phyloP scores from a whole-genome alignment of 768 basidiomycete genomes.

The Dentipellis sp. region DNA sequence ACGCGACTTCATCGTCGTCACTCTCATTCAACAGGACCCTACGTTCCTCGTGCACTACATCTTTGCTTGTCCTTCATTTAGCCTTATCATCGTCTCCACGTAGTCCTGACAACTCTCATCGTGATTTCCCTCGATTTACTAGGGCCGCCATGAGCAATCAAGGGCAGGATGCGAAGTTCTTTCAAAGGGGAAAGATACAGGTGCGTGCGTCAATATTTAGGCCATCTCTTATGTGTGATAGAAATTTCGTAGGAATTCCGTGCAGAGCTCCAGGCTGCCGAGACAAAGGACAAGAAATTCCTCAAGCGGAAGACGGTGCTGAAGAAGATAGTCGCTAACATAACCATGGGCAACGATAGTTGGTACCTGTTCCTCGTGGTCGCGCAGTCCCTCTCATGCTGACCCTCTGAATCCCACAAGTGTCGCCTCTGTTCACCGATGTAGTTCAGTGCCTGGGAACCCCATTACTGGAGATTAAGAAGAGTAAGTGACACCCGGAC shows the following conservation, averaged over 20 bases:
- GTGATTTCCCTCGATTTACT: not conserved
- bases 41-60: too few relatives aligned
- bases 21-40: not conserved
- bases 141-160: conserved; percentile 32
- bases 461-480: conserved; percentile 95
- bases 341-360: conserved; percentile 99
- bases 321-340: conserved; percentile 98
- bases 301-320: conserved; percentile 87
- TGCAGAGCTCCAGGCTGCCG: conserved; percentile 82
- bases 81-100: too few relatives aligned
- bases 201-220: conserved; percentile 28
- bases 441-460: conserved; percentile 94
- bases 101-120: not conserved
- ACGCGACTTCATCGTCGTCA: not conserved
- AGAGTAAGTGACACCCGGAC: conserved; percentile 52
- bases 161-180: conserved; percentile 86
- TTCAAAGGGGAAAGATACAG: conserved; percentile 87
- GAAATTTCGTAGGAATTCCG: conserved; percentile 62
- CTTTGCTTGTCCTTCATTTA: too few relatives aligned
- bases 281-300: conserved; percentile 95
- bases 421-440: conserved; percentile 93
- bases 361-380: conserved; percentile 27
- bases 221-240: conserved; percentile 6
- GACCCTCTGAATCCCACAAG: conserved; percentile 29
- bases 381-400: conserved; percentile 6